Base-by-base conservation (phyloP, 139 green algal genomes). In the Zygnema circumcarinatum region DNA sequence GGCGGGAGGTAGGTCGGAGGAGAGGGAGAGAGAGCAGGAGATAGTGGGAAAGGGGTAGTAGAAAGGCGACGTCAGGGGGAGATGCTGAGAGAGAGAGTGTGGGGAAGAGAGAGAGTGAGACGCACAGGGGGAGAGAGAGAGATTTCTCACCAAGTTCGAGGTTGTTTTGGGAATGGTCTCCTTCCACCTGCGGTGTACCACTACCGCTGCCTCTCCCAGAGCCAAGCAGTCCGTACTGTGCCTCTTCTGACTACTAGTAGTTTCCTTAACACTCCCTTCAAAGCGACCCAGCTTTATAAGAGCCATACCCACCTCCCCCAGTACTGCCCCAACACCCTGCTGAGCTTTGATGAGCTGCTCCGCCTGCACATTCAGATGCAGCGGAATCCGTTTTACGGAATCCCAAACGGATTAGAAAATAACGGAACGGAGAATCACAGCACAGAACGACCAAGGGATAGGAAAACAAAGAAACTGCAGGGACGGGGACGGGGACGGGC, bases 281-380 rank as follows among this genome's bases (percentile, higher is more conserved):
- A 78, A 78, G 11, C 69, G 69, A 3, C 35, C 69, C 35, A 78
- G 3, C 7, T 16, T 16, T 11, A 35, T 92, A 11, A 95, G 81
- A 1, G 92, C 83, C 33, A 97, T 84, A 0, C 95, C 95, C 33
- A 96, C 79, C 53, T 95, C 94, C 53, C 93, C 95, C 7, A 93
- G 79, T 16, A 93, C 93, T 3, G 85, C 87, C 35, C 92, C 92
- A 52, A 93, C 47, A 31, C 94, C 87, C 82, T 96, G 91, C 87
- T 96, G 93, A 86, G 92, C 86, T 52, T 91, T 90, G 29, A 96
- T 79, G 62, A 96, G 38, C n/a, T 83, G 74, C 72, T 96, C 94
- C 2, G 95, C 82, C 0, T 84, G 72, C 11, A n/a, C n/a, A n/a
- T n/a, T n/a, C n/a, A n/a, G 35, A n/a, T 73, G 75, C 33, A 82